Conservation (phyloP, 1,284 basidiomycete genomes). For the Irpex rosettiformis region DNA sequence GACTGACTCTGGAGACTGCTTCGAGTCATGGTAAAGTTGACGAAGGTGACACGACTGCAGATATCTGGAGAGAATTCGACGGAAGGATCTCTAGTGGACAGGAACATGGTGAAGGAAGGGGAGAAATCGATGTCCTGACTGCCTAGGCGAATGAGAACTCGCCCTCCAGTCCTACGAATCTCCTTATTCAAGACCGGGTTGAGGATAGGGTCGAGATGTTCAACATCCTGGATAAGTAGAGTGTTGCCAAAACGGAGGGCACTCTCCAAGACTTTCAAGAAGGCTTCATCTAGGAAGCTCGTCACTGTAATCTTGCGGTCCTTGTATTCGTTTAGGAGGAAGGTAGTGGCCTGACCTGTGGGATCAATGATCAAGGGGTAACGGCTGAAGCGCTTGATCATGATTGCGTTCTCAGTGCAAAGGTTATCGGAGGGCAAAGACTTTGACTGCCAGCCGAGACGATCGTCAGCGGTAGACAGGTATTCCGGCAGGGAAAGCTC, state of each 20-base stretch:
- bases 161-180: conserved; percentile 92
- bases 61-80: conserved; percentile 98
- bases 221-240: conserved; percentile 95
- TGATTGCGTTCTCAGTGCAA: conserved; percentile 98
- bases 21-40: conserved; percentile 99
- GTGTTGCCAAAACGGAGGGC: conserved; percentile 99
- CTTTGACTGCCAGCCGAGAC: conserved; percentile 94
- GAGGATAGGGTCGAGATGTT: conserved; percentile 96
- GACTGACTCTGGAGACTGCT: conserved; percentile 98
- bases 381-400: conserved; percentile 97
- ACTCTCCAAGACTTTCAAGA: conserved; percentile 97
- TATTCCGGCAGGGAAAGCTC: conserved; percentile 95
- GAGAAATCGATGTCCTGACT: conserved; percentile 99
- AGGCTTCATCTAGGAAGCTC: conserved; percentile 97
- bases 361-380: conserved; percentile 99
- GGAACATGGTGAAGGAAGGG: conserved; percentile 98
- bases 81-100: conserved; percentile 95
- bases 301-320: conserved; percentile 97
- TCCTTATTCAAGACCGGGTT: conserved; percentile 98
- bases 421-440: conserved; percentile 93
- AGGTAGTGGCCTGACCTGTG: conserved; percentile 96
- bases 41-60: conserved; percentile 97
- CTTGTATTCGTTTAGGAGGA: conserved; percentile 93
- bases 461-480: conserved; percentile 95
- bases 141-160: conserved; percentile 96